Evolutionary conservation across 2,329 filamentous ascomycete genomes (phyloP).

Genomic region (Chrysosphaeria jannelii): DNA sequence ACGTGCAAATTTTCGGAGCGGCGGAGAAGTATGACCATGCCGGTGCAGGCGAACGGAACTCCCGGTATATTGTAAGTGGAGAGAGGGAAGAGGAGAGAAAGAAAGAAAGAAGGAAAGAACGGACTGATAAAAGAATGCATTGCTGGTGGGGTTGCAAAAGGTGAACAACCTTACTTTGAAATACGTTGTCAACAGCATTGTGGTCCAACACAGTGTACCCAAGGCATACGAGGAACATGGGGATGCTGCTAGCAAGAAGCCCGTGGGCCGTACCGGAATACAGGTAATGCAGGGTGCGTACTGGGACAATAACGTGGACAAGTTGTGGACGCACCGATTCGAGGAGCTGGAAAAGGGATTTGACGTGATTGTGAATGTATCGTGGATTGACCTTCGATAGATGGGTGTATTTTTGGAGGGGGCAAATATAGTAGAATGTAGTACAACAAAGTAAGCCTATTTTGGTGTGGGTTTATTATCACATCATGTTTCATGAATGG

Average conservation of each 20-base stretch:
- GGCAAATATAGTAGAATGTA: too few species aligned
- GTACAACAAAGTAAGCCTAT: too few species aligned
- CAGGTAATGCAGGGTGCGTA: slow-evolving; percentile 62
- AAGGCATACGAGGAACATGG: slow-evolving; percentile 23
- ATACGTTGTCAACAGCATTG: slow-evolving; percentile 92
- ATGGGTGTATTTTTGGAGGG: too few species aligned
- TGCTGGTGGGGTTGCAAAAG: slow-evolving; percentile 45
- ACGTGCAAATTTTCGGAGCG: too few species aligned
- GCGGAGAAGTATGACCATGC: too few species aligned
- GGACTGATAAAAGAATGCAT: slow-evolving; percentile 15
- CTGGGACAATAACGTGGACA: slow-evolving; percentile 76
- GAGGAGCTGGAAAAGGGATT: slow-evolving; percentile 39
- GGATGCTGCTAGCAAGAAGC: slow-evolving; percentile 23
- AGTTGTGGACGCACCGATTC: slow-evolving; percentile 74
- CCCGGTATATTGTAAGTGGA: not conserved
- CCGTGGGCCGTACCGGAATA: slow-evolving; percentile 68
- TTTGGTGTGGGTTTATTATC: too few species aligned
- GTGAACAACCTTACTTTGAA: slow-evolving; percentile 37
- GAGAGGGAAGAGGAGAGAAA: not conserved
- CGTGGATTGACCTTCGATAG: too few species aligned
- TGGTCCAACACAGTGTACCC: slow-evolving; percentile 71
- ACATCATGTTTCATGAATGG: too few species aligned
- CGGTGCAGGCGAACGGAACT: not conserved
- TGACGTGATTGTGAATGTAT: slow-evolving; percentile 40
- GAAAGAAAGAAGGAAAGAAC: slow-evolving; percentile 1